Base-by-base conservation (phyloP, 768 basidiomycete genomes). In the Lactifluus volemus region DNA sequence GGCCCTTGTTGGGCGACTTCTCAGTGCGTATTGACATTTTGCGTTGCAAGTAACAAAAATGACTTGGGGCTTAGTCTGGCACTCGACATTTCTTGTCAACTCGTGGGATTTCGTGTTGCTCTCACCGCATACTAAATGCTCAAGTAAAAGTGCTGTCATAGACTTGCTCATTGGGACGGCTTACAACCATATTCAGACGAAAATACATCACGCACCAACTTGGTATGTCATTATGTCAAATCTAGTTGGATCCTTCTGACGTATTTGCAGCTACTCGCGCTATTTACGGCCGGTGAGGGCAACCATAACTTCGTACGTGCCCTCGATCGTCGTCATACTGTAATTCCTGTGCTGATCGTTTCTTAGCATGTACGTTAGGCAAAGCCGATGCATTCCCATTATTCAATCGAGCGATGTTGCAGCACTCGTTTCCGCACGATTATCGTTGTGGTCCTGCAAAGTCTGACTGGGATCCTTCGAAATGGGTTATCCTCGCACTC, bases 371-470 rank as follows among this genome's bases (percentile, higher is more conserved):
- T 81, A 67, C 63, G 76, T 67, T 19, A 25, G n/a, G 32, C n/a
- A 19, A 32, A 52, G 8, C 15, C 53, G 38, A 39, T 34, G 32
- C 21, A 42, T 42, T 30, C 14, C 34, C 39, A 12, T 51, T 15
- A 36, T 59, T 12, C 53, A 60, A 59, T 29, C 58, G 19, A 58
- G 32, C 42, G n/a, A 15, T 19, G 21, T 4, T 55, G 48, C 53
- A 90, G 81, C 88, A 90, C 70, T 79, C 87, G 0, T 90, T 89
- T 67, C 89, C 89, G 10, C 81, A 85, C 59, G 88, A 92, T 70
- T 90, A 83, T 71, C 81, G 88, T 29, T 86, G 88, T 19, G 86
- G 83, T 0, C 84, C 83, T 10, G 76, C 79, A 19, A 50, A 61
- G 7, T 70, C 75, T 29, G 86, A 86, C 65, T 92, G 87, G 87